These are phyloP conservation scores for Peltaster fructicola DNA, from an alignment of 2,329 filamentous ascomycete species.

Conservation along the genomic window DNA sequence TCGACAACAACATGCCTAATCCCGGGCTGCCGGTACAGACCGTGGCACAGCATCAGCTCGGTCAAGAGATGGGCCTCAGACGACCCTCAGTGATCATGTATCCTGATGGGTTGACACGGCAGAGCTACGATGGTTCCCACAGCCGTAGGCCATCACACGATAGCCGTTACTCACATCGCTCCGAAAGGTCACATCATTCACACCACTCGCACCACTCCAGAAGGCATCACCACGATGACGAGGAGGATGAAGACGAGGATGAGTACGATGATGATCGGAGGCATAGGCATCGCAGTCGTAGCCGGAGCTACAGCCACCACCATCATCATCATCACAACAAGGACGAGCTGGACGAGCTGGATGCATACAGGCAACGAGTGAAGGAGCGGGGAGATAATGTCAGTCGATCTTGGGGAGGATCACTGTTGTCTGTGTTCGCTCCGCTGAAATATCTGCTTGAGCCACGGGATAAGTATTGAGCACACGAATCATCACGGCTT, in stretches of 20 bases:
- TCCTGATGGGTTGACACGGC: slow-evolving; percentile 4
- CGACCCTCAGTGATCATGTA: slow-evolving; percentile 6
- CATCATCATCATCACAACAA: too few relatives aligned
- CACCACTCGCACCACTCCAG: slow-evolving; percentile 1
- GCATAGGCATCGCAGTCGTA: slow-evolving; percentile 1
- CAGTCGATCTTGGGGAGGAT: too few relatives aligned
- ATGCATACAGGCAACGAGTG: too few relatives aligned
- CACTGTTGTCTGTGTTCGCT: too few relatives aligned
- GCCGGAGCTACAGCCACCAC: too few relatives aligned
- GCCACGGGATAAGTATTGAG: too few relatives aligned
- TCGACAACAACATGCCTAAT: too few relatives aligned
- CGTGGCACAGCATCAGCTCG: neutral
- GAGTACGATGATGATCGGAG: neutral
- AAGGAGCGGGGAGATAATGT: too few relatives aligned
- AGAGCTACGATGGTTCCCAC: neutral
- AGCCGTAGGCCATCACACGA: neutral
- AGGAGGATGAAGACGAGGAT: neutral
- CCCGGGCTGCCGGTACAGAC: slow-evolving; percentile 1
- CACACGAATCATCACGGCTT: too few relatives aligned
- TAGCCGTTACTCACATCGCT: slow-evolving; percentile 2
- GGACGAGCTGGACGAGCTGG: too few relatives aligned
- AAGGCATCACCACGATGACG: too few relatives aligned
- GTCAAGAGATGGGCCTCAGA: slow-evolving; percentile 1
- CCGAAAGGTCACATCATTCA: slow-evolving; percentile 3
- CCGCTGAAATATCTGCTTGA: too few relatives aligned